Percentiles rank a stretch among this genome's conserved stretches.
Evolutionary conservation across 306 rosid genomes (phyloP).

Genomic region (Oemleria cerasiformis): DNA sequence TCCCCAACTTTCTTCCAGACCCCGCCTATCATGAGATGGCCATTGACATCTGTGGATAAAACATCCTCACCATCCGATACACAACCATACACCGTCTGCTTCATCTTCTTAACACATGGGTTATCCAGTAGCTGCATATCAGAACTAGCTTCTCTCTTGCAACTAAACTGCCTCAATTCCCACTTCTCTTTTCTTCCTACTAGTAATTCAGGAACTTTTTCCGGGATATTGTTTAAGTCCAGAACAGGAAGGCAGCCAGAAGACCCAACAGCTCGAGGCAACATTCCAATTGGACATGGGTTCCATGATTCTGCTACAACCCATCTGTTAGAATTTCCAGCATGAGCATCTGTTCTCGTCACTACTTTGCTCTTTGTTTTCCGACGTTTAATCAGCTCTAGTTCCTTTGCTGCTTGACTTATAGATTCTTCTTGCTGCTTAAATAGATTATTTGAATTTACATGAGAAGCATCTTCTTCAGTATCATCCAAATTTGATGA

Average conservation of each 20-base stretch:
- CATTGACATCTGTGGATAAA: constrained; percentile 23
- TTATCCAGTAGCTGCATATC: constrained; percentile 31
- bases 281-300: constrained; percentile 89
- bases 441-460: constrained; percentile 29
- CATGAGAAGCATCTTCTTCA: constrained; percentile 26
- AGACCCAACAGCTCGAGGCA: constrained; percentile 62
- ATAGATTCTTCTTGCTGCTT: constrained; percentile 48
- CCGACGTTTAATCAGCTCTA: constrained; percentile 55
- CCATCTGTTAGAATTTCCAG: constrained; percentile 47
- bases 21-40: constrained; percentile 56
- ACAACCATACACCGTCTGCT: constrained; percentile 33
- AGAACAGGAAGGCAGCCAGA: constrained; percentile 70
- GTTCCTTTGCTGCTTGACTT: constrained; percentile 49
- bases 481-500: constrained; percentile 35
- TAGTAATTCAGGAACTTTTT: constrained; percentile 20
- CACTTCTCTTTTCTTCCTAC: constrained; percentile 24
- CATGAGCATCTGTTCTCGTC: constrained; percentile 26
- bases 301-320: constrained; percentile 66
- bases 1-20: constrained; percentile 54
- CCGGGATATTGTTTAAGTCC: constrained; percentile 21
- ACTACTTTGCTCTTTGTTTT: constrained; percentile 32
- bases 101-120: constrained; percentile 53
- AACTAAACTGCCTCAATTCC: constrained; percentile 26
- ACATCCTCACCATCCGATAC: constrained; percentile 18
- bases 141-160: constrained; percentile 50